phyloP scores from a whole-genome alignment of 2,329 filamentous ascomycete genomes.

The Arthrobotrys iridis region DNA sequence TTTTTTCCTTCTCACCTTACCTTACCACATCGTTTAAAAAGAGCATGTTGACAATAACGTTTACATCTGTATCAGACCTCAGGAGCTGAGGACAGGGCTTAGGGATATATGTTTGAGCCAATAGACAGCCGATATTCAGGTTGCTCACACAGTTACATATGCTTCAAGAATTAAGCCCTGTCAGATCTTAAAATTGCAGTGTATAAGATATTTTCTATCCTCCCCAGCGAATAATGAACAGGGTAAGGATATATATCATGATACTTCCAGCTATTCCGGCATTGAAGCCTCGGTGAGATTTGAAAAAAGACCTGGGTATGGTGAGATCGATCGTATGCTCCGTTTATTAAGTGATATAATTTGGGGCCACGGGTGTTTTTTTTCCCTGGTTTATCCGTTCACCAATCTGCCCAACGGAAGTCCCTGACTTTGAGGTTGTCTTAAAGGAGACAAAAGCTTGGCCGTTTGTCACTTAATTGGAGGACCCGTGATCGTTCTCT shows the following conservation, averaged over 20 bases:
- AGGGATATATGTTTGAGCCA: constrained; percentile 38
- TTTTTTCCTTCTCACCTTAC: not conserved
- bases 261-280: not conserved
- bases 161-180: not conserved
- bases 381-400: not conserved
- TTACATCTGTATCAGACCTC: constrained; percentile 8
- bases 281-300: constrained; percentile 24
- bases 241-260: not conserved
- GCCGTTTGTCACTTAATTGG: not conserved
- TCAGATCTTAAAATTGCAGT: constrained; percentile 11
- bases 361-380: not conserved
- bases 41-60: not conserved
- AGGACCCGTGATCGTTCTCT: constrained; percentile 20
- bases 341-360: constrained; percentile 2
- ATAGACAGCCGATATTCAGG: not conserved
- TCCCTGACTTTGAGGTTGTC: constrained; percentile 21
- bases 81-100: constrained; percentile 30
- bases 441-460: constrained; percentile 30
- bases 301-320: not conserved
- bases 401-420: not conserved
- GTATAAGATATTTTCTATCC: not conserved
- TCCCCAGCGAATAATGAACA: not conserved
- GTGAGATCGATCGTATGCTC: not conserved
- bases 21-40: not conserved
- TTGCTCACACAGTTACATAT: constrained; percentile 1